Percentiles rank a stretch among this genome's conserved stretches.
phyloP scores from a whole-genome alignment of 345 rosid species.

The Rubroshorea leprosula region DNA sequence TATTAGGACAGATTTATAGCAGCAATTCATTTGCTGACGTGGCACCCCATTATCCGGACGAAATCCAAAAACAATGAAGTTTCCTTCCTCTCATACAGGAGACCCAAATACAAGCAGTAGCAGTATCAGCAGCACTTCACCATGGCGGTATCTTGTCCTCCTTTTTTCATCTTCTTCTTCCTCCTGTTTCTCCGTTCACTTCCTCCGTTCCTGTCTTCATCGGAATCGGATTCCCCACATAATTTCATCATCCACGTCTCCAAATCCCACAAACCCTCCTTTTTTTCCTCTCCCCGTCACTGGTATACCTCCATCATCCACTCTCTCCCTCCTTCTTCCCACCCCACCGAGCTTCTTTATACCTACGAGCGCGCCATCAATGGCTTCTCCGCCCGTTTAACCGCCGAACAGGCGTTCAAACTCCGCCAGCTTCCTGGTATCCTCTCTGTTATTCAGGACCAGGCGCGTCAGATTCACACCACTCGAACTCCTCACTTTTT shows the following conservation, averaged over 20 bases:
- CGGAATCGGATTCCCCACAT: too few species aligned
- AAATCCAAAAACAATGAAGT: too few species aligned
- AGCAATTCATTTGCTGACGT: too few species aligned
- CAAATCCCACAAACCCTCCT: conserved; percentile 54
- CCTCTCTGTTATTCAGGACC: conserved; percentile 62
- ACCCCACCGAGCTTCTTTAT: conserved; percentile 52
- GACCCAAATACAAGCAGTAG: too few species aligned
- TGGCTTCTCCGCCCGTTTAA: conserved; percentile 81
- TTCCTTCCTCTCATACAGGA: too few species aligned
- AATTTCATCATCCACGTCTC: conserved; percentile 60
- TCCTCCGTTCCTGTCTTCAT: too few species aligned
- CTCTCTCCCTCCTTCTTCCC: conserved; percentile 55
- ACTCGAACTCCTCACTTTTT: conserved; percentile 73
- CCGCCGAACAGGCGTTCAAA: conserved; percentile 37
- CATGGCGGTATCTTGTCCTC: conserved; percentile 15
- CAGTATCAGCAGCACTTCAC: too few species aligned
- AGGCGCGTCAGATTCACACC: conserved; percentile 68
- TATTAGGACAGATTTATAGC: too few species aligned
- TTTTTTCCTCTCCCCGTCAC: conserved; percentile 48
- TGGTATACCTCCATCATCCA: conserved; percentile 64
- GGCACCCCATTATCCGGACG: too few species aligned
- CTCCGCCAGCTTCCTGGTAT: conserved; percentile 46
- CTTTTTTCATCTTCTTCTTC: conserved; percentile 15
- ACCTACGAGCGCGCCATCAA: conserved; percentile 49
- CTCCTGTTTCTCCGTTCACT: too few species aligned